Conservation (phyloP, 805 yeast species). For the Nakazawaea anatomiae region DNA sequence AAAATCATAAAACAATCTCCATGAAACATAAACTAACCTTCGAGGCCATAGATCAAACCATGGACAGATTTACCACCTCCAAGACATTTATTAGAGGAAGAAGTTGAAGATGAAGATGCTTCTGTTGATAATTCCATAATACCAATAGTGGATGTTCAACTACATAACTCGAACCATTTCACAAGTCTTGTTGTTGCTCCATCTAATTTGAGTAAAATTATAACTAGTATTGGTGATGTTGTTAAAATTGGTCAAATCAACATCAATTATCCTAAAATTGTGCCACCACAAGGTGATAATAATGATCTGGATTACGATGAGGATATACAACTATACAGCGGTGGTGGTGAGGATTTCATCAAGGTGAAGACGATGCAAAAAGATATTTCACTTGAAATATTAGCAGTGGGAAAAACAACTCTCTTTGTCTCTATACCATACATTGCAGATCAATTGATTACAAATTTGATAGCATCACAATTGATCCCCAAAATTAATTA, state of each 20-base stretch:
- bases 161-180: constrained; percentile 11
- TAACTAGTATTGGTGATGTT: constrained; percentile 15
- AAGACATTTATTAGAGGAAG: constrained; percentile 37
- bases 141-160: constrained; percentile 24
- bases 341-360: not conserved
- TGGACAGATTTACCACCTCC: constrained; percentile 39
- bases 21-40: not conserved
- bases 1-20: not conserved
- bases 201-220: constrained; percentile 18
- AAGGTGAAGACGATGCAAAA: constrained; percentile 15
- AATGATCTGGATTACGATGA: constrained; percentile 31
- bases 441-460: not conserved
- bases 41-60: constrained; percentile 35
- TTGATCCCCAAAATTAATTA: not conserved
- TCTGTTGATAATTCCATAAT: constrained; percentile 14
- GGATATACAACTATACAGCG: constrained; percentile 41
- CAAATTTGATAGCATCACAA: not conserved
- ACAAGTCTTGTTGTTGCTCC: constrained; percentile 27
- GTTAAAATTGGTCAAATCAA: constrained; percentile 6
- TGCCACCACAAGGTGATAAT: not conserved
- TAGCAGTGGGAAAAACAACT: not conserved
- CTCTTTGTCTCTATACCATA: not conserved
- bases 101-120: constrained; percentile 18
- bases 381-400: constrained; percentile 12
- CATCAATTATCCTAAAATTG: constrained; percentile 12